Evolutionary conservation across 2,329 filamentous ascomycete genomes (phyloP).

Genomic region (Alternaria infectoria): DNA sequence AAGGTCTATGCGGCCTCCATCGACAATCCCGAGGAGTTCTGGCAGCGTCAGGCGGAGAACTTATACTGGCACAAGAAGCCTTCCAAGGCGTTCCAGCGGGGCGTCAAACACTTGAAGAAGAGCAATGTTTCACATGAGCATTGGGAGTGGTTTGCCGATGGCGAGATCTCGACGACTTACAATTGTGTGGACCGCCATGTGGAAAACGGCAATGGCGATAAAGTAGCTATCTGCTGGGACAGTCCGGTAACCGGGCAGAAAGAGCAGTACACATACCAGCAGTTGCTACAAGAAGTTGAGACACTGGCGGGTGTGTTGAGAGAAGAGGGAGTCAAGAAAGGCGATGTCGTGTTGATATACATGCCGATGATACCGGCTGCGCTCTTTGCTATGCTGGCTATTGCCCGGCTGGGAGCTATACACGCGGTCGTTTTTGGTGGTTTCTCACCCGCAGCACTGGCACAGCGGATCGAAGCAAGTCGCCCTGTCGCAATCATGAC

Average conservation of each 20-base stretch:
- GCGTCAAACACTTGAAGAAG: slow-evolving; percentile 66
- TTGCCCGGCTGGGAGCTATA: slow-evolving; percentile 80
- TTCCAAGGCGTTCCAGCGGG: slow-evolving; percentile 63
- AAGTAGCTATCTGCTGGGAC: slow-evolving; percentile 83
- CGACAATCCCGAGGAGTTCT: slow-evolving; percentile 73
- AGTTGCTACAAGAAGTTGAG: slow-evolving; percentile 81
- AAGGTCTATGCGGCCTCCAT: slow-evolving; percentile 65
- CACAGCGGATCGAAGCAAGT: slow-evolving; percentile 86
- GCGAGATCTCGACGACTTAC: slow-evolving; percentile 88
- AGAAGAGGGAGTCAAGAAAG: slow-evolving; percentile 80
- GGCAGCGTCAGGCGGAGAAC: slow-evolving; percentile 74
- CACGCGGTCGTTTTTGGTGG: slow-evolving; percentile 94
- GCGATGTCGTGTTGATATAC: slow-evolving; percentile 89
- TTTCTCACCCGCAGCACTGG: slow-evolving; percentile 80
- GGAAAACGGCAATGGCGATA: slow-evolving; percentile 71
- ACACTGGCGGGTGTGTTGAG: slow-evolving; percentile 79
- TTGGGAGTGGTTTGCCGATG: slow-evolving; percentile 91
- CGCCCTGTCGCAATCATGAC: slow-evolving; percentile 79
- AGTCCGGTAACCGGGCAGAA: slow-evolving; percentile 80
- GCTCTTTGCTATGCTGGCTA: slow-evolving; percentile 83
- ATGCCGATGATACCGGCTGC: slow-evolving; percentile 97
- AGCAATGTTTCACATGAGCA: slow-evolving; percentile 70
- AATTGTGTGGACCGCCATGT: slow-evolving; percentile 93
- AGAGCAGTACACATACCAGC: slow-evolving; percentile 73
- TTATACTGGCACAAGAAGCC: slow-evolving; percentile 84